phyloP scores from a whole-genome alignment of 2,329 filamentous ascomycete species.

The Tolypocladium pustulatum region DNA sequence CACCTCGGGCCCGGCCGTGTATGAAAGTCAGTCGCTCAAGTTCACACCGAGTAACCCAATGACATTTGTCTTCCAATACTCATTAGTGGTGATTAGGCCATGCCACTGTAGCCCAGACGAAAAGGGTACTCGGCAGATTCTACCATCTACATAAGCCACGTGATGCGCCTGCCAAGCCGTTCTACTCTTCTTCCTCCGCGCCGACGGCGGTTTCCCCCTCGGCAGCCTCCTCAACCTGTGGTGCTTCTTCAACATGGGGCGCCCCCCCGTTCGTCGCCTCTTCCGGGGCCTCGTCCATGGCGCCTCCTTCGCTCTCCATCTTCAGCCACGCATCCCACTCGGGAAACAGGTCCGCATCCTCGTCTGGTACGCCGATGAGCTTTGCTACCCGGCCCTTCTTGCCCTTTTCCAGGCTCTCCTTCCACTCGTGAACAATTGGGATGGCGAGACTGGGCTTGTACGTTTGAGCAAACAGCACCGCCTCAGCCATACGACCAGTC shows the following conservation, averaged over 20 bases:
- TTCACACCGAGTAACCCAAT: neutral
- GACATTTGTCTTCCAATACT: neutral
- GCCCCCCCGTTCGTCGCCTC: constrained; percentile 3
- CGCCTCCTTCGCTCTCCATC: constrained; percentile 62
- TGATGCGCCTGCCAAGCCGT: constrained; percentile 11
- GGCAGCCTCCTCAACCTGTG: constrained; percentile 10
- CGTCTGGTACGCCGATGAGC: constrained; percentile 70
- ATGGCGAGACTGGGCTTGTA: constrained; percentile 76
- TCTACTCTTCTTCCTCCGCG: constrained; percentile 12
- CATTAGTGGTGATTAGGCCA: neutral
- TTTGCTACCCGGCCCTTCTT: constrained; percentile 81
- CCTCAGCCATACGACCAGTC: constrained; percentile 74
- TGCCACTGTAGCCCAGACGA: neutral
- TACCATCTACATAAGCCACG: constrained; percentile 5
- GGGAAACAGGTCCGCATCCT: constrained; percentile 83
- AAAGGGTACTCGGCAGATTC: neutral
- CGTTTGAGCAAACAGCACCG: constrained; percentile 86
- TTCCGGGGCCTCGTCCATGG: constrained; percentile 7
- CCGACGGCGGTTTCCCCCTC: constrained; percentile 15
- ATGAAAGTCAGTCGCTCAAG: too few relatives aligned
- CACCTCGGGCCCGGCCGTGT: neutral
- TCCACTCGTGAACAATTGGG: constrained; percentile 67
- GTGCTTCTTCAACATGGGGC: constrained; percentile 11
- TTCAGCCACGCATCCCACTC: constrained; percentile 89
- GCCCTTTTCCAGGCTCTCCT: constrained; percentile 67